These are phyloP conservation scores for Nakazawaea wickerhamii DNA, from an alignment of 805 yeast species.

Conservation along the genomic window DNA sequence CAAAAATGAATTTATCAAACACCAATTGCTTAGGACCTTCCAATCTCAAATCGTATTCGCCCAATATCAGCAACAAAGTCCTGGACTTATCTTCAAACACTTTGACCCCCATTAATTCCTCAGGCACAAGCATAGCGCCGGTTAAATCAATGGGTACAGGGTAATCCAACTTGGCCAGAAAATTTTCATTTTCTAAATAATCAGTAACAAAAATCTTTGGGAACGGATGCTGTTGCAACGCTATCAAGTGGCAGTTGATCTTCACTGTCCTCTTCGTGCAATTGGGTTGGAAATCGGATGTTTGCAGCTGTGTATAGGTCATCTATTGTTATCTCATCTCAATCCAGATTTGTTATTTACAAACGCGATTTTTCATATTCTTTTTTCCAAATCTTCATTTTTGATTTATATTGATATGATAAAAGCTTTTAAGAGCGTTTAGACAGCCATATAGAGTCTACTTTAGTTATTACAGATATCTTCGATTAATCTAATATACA, in stretches of 20 bases:
- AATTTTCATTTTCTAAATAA: conserved; percentile 1
- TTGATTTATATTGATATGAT: no score
- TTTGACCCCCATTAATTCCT: conserved; percentile 9
- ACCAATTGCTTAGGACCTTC: conserved; percentile 2
- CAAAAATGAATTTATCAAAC: conserved; percentile 6
- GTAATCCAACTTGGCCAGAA: conserved; percentile 9
- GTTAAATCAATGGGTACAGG: conserved; percentile 3
- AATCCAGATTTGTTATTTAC: no score
- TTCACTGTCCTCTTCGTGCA: neutral
- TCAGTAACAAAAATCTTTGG: conserved; percentile 11
- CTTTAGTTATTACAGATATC: no score
- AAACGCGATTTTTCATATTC: neutral
- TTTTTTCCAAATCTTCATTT: neutral
- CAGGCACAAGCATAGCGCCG: neutral
- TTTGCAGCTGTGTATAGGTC: conserved; percentile 6
- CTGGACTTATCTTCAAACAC: conserved; percentile 2
- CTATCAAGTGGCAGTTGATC: conserved; percentile 8
- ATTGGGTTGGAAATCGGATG: neutral
- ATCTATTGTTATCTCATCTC: neutral
- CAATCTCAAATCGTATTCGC: neutral
- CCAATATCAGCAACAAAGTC: neutral
- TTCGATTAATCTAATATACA: no score
- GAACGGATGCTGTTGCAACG: neutral
- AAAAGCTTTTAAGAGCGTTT: no score
- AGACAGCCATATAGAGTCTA: no score